Percentiles rank a stretch among this genome's conserved stretches.
Conservation (phyloP, 257 asterid genomes). For the Jacaranda copaia region DNA sequence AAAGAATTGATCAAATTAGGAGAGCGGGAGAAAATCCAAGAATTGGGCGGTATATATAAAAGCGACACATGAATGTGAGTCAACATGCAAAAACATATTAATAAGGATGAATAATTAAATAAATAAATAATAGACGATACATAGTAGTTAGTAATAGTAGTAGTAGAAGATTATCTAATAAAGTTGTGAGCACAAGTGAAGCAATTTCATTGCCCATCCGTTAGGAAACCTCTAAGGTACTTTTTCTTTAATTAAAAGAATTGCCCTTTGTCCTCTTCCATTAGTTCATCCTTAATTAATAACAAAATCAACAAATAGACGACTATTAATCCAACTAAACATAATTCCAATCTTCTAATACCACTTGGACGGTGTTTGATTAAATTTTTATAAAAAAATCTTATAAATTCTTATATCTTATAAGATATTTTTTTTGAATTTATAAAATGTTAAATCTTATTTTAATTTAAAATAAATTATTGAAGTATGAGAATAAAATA, state of each 20-base stretch:
- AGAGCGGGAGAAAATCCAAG: no score
- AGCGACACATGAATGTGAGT: constrained; percentile 18
- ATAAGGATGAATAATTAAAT: background rate
- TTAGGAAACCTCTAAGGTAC: constrained; percentile 51
- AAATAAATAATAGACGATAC: background rate
- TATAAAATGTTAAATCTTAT: no score
- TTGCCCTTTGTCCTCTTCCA: background rate
- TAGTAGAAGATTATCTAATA: background rate
- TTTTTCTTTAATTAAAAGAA: constrained; percentile 10
- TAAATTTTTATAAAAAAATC: no score
- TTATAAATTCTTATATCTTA: no score
- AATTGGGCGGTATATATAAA: background rate
- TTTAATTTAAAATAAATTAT: no score
- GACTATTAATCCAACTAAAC: no score
- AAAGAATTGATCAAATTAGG: no score
- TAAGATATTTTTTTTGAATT: no score
- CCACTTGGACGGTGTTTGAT: no score
- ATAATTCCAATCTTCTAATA: no score
- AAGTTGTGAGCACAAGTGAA: constrained; percentile 58
- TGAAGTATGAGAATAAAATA: no score
- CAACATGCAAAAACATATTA: background rate
- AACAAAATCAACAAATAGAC: background rate
- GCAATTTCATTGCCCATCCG: constrained; percentile 60
- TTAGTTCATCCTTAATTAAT: constrained; percentile 27
- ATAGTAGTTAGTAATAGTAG: background rate